Evolutionary conservation across 116 monocot species (phyloP).

Genomic region (Trichopus zeylanicus): DNA sequence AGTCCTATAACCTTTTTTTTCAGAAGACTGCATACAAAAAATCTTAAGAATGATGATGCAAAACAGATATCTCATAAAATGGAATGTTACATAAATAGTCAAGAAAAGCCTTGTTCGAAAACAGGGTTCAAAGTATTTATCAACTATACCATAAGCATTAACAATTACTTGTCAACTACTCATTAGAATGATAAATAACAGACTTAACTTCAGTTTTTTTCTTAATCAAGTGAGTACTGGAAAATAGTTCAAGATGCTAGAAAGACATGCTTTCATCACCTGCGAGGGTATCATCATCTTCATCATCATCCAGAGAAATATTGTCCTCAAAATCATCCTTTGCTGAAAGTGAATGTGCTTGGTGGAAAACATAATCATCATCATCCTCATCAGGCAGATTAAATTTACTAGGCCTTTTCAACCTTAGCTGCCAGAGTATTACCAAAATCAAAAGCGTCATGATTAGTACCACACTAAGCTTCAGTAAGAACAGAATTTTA

Average conservation of each 20-base stretch:
- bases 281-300: constrained; percentile 3
- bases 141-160: no score
- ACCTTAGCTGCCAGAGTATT: constrained; percentile 39
- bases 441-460: neutral
- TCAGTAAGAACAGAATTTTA: neutral
- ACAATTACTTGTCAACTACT: no score
- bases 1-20: no score
- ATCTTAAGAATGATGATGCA: no score
- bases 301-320: neutral
- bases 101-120: no score
- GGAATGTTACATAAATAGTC: no score
- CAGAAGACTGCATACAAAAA: no score
- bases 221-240: neutral
- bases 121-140: no score
- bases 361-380: constrained; percentile 13
- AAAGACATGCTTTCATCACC: constrained; percentile 12
- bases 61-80: no score
- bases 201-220: no score
- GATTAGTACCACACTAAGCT: neutral
- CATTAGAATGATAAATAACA: no score
- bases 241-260: neutral
- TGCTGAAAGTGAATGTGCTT: constrained; percentile 17
- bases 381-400: constrained; percentile 85
- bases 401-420: constrained; percentile 66
- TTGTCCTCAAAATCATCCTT: constrained; percentile 87